Evolutionary conservation across 768 basidiomycete species (phyloP).

Genomic region (Wakefieldia striispora): DNA sequence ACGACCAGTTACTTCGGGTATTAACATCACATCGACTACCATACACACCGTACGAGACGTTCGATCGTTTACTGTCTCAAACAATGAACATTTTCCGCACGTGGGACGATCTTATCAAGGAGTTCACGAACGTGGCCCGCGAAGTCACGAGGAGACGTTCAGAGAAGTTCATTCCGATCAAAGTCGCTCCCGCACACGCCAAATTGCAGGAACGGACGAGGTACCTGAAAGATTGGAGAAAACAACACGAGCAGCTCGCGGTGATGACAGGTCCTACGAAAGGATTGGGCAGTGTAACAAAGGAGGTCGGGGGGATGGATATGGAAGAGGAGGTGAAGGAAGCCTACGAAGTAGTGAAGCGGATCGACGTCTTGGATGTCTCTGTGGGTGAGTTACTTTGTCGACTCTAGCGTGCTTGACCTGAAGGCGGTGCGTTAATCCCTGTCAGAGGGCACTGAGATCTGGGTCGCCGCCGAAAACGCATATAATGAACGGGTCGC

Average conservation of each 20-base stretch:
- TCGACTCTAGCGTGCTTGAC: neutral
- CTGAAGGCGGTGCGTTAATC: neutral
- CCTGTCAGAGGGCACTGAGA: slow-evolving; percentile 84
- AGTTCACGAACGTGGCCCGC: slow-evolving; percentile 88
- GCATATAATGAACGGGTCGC: slow-evolving; percentile 98
- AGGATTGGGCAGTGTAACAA: slow-evolving; percentile 69
- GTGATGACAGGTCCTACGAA: slow-evolving; percentile 97
- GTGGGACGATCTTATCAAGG: slow-evolving; percentile 90
- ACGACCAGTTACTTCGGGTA: slow-evolving; percentile 89
- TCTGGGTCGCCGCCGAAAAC: slow-evolving; percentile 96
- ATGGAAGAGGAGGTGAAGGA: slow-evolving; percentile 98
- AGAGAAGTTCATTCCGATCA: slow-evolving; percentile 97
- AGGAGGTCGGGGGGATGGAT: slow-evolving; percentile 86
- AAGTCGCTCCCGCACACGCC: slow-evolving; percentile 85
- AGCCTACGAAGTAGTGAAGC: slow-evolving; percentile 96
- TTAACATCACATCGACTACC: slow-evolving; percentile 88
- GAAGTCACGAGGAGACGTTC: slow-evolving; percentile 87
- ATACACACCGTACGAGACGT: slow-evolving; percentile 92
- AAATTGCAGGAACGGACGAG: slow-evolving; percentile 85
- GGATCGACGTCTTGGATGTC: slow-evolving; percentile 94
- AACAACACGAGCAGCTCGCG: slow-evolving; percentile 95
- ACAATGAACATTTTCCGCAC: slow-evolving; percentile 77
- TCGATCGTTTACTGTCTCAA: slow-evolving; percentile 79
- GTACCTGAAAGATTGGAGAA: slow-evolving; percentile 89
- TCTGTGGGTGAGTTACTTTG: slow-evolving; percentile 65